Evolutionary conservation across 2,329 filamentous ascomycete species (phyloP), one percentile per base, ranked within the genome.

Genomic region (Zymoseptoria passerinii): DNA sequence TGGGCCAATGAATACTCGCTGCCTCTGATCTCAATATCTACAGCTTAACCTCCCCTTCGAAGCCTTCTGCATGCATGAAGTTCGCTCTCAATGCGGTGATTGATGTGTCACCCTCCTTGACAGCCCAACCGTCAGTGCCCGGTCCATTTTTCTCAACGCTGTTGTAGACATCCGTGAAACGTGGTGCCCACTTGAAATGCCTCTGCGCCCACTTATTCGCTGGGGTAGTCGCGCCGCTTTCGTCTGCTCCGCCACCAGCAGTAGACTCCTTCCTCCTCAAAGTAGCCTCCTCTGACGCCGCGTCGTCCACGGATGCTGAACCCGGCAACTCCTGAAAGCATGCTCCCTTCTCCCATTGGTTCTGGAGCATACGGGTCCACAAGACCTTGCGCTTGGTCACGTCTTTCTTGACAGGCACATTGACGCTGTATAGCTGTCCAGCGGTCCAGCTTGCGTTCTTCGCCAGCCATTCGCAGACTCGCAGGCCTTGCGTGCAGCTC

Each of bases 111-210:
- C 90, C 90, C 71, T 95, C 86, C 71, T 88, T 88, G 23, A 99
- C 89, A 40, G 87, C 87, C 90, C 92, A 96, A 5, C 92, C 94
- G 74, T 99, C 94, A 70, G 90, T 95, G 3, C 91, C 91, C 3
- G 89, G 88, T 29, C 80, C 78, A 48, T 87, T 85, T 63, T 87
- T 83, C 66, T 91, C 84, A n/a, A 96, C 91, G 65, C 88, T 92
- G 70, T 88, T 83, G 73, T 90, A 90, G 2, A 97, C 90, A 73
- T 95, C 92, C 35, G 83, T 80, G 74, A 97, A 94, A 63, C 83
- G 84, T 2, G 92, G 94, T 52, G 89, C 85, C 94, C 94, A 97
- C 75, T 92, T 95, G 79, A 96, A 97, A 74, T 95, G 89, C 72
- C 89, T 90, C 73, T 95, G 90, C 57, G 78, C 81, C 71, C 90